These are phyloP conservation scores for Xylaria telfairii DNA, from an alignment of 495 filamentous ascomycete species.

Conservation along the genomic window DNA sequence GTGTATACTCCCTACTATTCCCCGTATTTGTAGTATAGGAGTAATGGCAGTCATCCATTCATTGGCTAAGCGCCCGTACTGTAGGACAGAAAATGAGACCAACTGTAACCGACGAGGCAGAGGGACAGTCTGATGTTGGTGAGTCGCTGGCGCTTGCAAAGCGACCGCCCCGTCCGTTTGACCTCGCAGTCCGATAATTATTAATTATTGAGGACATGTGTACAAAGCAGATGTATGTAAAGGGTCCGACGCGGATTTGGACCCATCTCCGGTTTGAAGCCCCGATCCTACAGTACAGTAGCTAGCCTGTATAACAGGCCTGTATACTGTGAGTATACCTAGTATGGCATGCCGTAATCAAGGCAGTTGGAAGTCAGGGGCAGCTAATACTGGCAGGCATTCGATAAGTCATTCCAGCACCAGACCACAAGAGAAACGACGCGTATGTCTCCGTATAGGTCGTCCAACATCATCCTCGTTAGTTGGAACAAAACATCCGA, in stretches of 20 bases:
- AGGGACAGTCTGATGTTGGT: not conserved
- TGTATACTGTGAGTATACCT: no score
- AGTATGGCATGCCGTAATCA: not conserved
- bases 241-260: not conserved
- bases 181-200: slow-evolving; percentile 1
- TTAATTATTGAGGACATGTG: no score
- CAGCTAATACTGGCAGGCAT: no score
- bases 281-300: no score
- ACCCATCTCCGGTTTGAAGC: not conserved
- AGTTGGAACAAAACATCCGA: not conserved
- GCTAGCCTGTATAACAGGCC: no score
- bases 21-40: not conserved
- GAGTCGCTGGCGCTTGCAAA: slow-evolving; percentile 3
- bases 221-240: no score
- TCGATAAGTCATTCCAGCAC: not conserved
- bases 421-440: not conserved
- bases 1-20: no score
- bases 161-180: not conserved
- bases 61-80: slow-evolving; percentile 15
- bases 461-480: not conserved
- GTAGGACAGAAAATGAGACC: not conserved
- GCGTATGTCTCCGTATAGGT: not conserved
- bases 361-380: no score
- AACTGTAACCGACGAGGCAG: not conserved
- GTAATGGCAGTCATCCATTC: no score